Evolutionary conservation across 2,329 filamentous ascomycete species (phyloP), one percentile per base, ranked within the genome.

Genomic region (Ophiosphaerella herpotricha): DNA sequence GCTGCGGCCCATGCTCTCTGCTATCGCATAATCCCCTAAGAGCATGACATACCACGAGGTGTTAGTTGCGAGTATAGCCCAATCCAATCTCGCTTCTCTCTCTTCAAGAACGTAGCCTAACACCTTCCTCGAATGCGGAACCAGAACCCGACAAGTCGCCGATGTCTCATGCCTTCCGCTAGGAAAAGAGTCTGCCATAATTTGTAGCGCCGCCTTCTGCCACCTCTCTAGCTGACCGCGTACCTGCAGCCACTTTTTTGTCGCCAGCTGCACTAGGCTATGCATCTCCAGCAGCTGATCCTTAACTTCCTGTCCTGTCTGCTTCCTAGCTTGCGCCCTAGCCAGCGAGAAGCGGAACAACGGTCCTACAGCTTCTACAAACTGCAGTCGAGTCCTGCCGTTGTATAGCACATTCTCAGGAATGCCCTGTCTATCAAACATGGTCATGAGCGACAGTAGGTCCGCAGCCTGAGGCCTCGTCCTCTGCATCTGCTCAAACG

Each of bases 401-500:
- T 12, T 24, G 23, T 51, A 44, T 12, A 55, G 44, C 34, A 52
- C 29, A 36, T n/a, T 43, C 12, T 34, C 2, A 41, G 49, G 53
- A n/a, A 56, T 56, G 7, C 49, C 50, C 38, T 56, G 49, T 26
- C 42, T 50, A 32, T 53, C 49, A 38, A 53, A 56, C 41, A 56
- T 50, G 43, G 46, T 56, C 46, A 56, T 56, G 26, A 79, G 63
- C 2, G 75, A 74, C 1, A 80, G 54, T 16, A 79, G 57, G 24
- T 78, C 61, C 3, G 76, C 68, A 7, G 77, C 77, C 9, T 63
- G 43, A 23, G 24, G 50, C 48, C 45, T 24, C 12, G 38, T 55
- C 3, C 59, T 50, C 26, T 60, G 66, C 39, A 79, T 74, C 13
- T 73, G 58, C 48, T 61, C 39, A 32, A 59, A 61, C 11, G 54